Evolutionary conservation across 345 rosid species (phyloP).

Genomic region (Anacardium occidentale): DNA sequence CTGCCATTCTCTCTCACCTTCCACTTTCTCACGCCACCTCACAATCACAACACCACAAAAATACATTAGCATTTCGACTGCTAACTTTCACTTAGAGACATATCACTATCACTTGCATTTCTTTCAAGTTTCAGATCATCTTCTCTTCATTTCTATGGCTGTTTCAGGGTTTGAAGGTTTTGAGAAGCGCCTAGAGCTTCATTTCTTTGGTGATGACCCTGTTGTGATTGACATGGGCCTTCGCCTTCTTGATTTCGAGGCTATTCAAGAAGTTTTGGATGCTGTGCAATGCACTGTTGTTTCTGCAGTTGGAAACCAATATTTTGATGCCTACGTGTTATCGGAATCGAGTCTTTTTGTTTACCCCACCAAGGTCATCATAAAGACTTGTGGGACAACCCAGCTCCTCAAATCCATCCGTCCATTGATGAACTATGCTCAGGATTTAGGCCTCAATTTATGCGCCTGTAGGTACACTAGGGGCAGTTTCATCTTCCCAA

Average conservation of each 20-base stretch:
- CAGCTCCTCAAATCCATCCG: conserved; percentile 89
- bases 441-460: conserved; percentile 54
- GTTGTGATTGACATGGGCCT: conserved; percentile 50
- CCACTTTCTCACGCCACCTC: conserved; percentile 11
- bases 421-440: conserved; percentile 65
- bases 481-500: conserved; percentile 90
- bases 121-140: background rate
- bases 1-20: conserved; percentile 42
- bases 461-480: conserved; percentile 76
- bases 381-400: conserved; percentile 99
- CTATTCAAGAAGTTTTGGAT: conserved; percentile 55
- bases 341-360: conserved; percentile 95
- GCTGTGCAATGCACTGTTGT: conserved; percentile 96
- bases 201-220: conserved; percentile 55
- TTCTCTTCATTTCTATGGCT: conserved; percentile 47
- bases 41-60: background rate
- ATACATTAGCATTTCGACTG: background rate
- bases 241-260: conserved; percentile 66
- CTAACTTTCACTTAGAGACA: background rate
- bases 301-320: conserved; percentile 81
- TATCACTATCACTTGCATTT: background rate
- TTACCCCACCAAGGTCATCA: conserved; percentile 89
- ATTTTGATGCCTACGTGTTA: conserved; percentile 86
- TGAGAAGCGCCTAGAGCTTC: conserved; percentile 95
- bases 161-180: conserved; percentile 97